These are phyloP conservation scores for Botrytis hyacinthi DNA, from an alignment of 2,329 filamentous ascomycete species.

Conservation along the genomic window DNA sequence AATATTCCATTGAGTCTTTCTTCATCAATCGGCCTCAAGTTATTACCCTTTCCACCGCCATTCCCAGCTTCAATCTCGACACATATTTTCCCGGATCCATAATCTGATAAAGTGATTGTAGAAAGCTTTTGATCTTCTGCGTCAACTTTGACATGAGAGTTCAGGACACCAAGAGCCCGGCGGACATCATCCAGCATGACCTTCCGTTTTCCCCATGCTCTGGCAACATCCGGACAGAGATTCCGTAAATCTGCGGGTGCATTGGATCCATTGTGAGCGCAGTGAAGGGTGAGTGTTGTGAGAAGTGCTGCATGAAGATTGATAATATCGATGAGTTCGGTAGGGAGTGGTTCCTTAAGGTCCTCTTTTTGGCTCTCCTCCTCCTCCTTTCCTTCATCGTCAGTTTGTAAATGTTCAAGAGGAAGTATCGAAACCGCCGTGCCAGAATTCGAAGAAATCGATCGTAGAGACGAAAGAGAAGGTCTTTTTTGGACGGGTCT, in stretches of 20 bases:
- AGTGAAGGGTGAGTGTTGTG: constrained; percentile 65
- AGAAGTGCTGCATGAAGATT: constrained; percentile 65
- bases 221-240: constrained; percentile 61
- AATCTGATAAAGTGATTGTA: constrained; percentile 47
- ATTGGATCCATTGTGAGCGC: constrained; percentile 63
- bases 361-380: constrained; percentile 11
- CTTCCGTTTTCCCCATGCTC: constrained; percentile 69
- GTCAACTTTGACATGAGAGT: constrained; percentile 34
- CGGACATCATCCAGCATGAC: constrained; percentile 66
- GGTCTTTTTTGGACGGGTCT: constrained; percentile 28
- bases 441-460: constrained; percentile 26
- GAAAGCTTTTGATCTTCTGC: constrained; percentile 41
- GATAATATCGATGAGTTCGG: constrained; percentile 58
- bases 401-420: constrained; percentile 15
- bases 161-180: constrained; percentile 63
- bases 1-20: constrained; percentile 55
- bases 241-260: constrained; percentile 62
- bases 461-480: constrained; percentile 26
- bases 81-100: constrained; percentile 56
- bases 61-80: constrained; percentile 48
- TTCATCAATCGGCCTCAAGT: constrained; percentile 47
- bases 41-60: constrained; percentile 29
- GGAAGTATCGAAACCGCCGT: constrained; percentile 19
- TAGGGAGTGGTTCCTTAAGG: constrained; percentile 42
- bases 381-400: constrained; percentile 1